Evolutionary conservation across 208 protist genomes (phyloP).

Genomic region (Acanthamoeba healyi): DNA sequence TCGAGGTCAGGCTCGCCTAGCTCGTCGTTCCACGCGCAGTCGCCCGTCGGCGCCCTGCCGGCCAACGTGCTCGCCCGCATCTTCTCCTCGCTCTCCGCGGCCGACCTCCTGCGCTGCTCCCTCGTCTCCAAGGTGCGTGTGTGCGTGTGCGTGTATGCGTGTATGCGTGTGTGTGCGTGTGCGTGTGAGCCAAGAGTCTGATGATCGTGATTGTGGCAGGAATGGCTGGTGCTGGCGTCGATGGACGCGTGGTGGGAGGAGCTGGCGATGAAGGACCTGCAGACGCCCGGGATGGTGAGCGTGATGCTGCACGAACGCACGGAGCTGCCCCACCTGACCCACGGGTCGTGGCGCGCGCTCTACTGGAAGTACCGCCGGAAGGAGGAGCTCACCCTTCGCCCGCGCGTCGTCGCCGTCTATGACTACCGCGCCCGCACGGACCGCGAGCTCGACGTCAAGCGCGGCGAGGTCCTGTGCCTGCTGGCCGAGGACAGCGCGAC

Average conservation of each 20-base stretch:
- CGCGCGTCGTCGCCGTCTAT: constrained; percentile 43
- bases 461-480: constrained; percentile 32
- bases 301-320: constrained; percentile 60
- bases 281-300: neutral
- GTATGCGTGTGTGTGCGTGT: neutral
- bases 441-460: neutral
- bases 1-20: neutral
- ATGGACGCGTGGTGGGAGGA: constrained; percentile 33
- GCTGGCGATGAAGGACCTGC: neutral
- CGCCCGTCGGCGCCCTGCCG: neutral
- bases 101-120: constrained; percentile 14
- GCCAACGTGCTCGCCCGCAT: neutral
- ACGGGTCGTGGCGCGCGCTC: constrained; percentile 39
- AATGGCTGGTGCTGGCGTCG: constrained; percentile 54
- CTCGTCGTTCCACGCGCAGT: neutral
- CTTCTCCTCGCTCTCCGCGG: constrained; percentile 8
- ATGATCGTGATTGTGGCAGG: neutral
- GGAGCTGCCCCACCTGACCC: constrained; percentile 51
- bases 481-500: neutral
- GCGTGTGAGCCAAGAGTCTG: no score
- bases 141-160: neutral
- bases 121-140: constrained; percentile 35
- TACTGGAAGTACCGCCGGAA: constrained; percentile 61
- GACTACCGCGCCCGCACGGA: constrained; percentile 59
- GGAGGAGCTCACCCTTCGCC: neutral